phyloP scores from a whole-genome alignment of 2,329 filamentous ascomycete species.

The Zasmidium angulare region DNA sequence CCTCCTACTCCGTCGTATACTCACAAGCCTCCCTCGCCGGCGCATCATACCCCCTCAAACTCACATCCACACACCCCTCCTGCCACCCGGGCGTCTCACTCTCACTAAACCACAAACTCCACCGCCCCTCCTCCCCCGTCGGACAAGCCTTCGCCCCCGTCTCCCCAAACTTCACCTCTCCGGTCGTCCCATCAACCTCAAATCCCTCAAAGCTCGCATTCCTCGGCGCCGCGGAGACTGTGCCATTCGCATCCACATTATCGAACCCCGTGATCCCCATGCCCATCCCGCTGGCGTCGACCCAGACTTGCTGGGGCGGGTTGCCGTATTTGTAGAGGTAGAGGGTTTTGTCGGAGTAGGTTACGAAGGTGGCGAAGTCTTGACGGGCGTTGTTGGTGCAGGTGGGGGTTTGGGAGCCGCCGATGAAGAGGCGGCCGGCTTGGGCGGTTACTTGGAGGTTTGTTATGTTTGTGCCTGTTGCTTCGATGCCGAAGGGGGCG shows the following conservation, averaged over 20 bases:
- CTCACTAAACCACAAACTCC: not conserved
- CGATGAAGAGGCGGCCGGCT: conserved; percentile 2
- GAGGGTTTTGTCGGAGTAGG: not conserved
- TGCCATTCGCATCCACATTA: not conserved
- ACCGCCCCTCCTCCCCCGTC: not conserved
- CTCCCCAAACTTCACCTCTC: conserved; percentile 2
- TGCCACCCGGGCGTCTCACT: not conserved
- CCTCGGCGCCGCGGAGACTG: not conserved
- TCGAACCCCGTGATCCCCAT: not conserved
- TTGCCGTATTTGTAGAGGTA: conserved; percentile 1
- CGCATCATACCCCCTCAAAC: conserved; percentile 1
- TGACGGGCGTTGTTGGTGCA: not conserved
- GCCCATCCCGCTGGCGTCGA: not conserved
- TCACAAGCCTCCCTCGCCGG: conserved; percentile 2
- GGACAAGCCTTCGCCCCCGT: conserved; percentile 5
- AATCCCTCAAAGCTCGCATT: not conserved
- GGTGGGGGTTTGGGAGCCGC: not conserved
- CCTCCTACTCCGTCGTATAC: not conserved
- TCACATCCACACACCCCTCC: conserved; percentile 1
- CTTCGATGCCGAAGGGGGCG: conserved; percentile 1
- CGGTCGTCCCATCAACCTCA: not conserved
- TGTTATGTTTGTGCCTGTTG: not conserved
- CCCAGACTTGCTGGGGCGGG: conserved; percentile 4
- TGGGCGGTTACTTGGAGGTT: not conserved
- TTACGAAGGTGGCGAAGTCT: conserved; percentile 7